Evolutionary conservation across 2,329 filamentous ascomycete species (phyloP), one percentile per base, ranked within the genome.

Genomic region (Monilinia polystroma): DNA sequence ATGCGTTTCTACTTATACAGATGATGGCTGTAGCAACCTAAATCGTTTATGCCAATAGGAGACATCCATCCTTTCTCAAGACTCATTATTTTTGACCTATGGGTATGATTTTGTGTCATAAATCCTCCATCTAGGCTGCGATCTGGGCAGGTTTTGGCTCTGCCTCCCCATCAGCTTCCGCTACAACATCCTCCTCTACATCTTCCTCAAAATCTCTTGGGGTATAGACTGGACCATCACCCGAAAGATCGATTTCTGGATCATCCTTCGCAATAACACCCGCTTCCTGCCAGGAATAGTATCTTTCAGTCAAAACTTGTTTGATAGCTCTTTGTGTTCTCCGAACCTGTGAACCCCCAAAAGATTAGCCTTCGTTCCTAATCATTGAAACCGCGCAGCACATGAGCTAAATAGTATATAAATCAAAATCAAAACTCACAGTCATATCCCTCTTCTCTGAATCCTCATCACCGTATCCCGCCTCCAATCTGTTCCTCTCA

Each of bases 231-330:
- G 72, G 71, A 43, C 74, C 75, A 20, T 73, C 57, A 16, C 75
- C 75, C 14, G 73, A 73, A 10, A 76, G 67, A 67, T 91, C 80
- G 72, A 93, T 82, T 76, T 91, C 88, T 6, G 84, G 82, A 75
- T 94, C 91, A 11, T 79, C 75, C 79, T 84, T 81, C 8, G 89
- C 91, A 70, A 91, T 79, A 68, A 84, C 79, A 60, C 86, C 80
- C 29, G 92, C 92, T 75, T 93, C 90, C 75, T 91, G 84, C 90
- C 92, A 98, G 12, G 91, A 85, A 79, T 97, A 94, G 81, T 87
- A 95, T 74, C 94, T 85, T 80, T 97, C 93, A 47, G 91, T 94
- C 75, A 98, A 81, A 60, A 89, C 85, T 72, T 95, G 90, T 80
- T 92, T 92, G 78, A 98, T 96, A 56, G 84, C 83, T 75, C 87